These are phyloP conservation scores for Gastrolobium villosum DNA, from an alignment of 306 rosid genomes.

Conservation along the genomic window DNA sequence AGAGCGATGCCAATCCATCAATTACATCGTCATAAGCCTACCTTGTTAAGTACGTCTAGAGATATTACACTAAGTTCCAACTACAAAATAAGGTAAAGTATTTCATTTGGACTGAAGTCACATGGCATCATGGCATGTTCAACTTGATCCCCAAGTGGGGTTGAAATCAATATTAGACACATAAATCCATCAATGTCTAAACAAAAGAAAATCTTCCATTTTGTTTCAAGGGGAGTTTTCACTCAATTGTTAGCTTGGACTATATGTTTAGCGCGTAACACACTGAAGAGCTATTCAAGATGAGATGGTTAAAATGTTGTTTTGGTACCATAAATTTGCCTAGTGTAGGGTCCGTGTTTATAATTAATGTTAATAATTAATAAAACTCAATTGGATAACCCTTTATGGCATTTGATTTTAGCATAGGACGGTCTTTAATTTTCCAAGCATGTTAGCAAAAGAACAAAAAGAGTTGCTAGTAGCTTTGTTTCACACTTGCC, in stretches of 20 bases:
- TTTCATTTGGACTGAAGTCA: constrained; percentile 6
- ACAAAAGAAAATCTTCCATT: neutral
- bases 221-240: neutral
- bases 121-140: constrained; percentile 16
- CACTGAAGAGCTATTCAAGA: neutral
- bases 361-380: neutral
- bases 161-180: neutral
- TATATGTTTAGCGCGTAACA: neutral
- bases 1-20: neutral
- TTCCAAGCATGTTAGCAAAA: neutral
- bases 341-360: neutral
- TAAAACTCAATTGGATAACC: neutral
- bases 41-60: neutral
- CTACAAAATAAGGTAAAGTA: neutral
- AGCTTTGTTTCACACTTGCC: neutral
- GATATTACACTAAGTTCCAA: neutral
- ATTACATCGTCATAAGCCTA: neutral
- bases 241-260: neutral
- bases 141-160: neutral
- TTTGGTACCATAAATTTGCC: neutral
- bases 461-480: neutral
- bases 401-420: neutral
- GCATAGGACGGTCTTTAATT: neutral
- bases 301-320: neutral
- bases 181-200: neutral